Evolutionary conservation across 2,329 filamentous ascomycete species (phyloP), one percentile per base, ranked within the genome.

Genomic region (Blumeria hordei): DNA sequence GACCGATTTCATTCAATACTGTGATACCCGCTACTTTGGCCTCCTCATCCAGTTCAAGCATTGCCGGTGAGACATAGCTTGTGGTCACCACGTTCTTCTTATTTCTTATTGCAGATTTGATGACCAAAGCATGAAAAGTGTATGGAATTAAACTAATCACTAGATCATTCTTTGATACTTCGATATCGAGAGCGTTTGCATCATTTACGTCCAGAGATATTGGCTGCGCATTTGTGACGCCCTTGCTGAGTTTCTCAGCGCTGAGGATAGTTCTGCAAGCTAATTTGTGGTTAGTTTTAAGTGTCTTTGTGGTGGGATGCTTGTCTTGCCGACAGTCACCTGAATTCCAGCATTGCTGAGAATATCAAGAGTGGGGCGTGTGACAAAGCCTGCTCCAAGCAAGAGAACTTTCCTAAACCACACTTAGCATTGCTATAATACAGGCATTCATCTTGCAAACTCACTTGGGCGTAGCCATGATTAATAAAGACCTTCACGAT

Each of bases 71-170:
- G 61, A 94, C 85, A 67, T 96, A 96, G 60, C 80, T 87, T 34
- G 90, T 95, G 57, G 90, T 95, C 65, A 96, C 88, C 58, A 96
- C 88, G 72, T 96, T 73, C 77, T 90, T 94, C 84, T 94, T 95
- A 64, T 82, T 77, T 64, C 82, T 78, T 71, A 96, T 95, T 59
- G 88, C 90, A 37, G 83, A 81, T 76, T 94, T 90, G 78, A 95
- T 93, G 64, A 95, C 88, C 55, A 76, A 74, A 49, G 83, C 85
- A 69, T 94, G 88, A 76, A 80, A 86, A 58, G 80, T 93, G 72
- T 95, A 96, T 53, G 90, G 90, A 63, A 96, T 94, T 69, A 96
- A 69, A 65, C 73, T 78, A 67, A 88, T 83, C 67, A 83, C 80
- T 10, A 94, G 71, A 67, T 92, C 84, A 67, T 84, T 75, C 74